Percentiles rank a stretch among this genome's conserved stretches.
These are phyloP conservation scores for Backusella parvicylindrica DNA, from an alignment of 192 early-diverging fungal genomes.

Conservation along the genomic window DNA sequence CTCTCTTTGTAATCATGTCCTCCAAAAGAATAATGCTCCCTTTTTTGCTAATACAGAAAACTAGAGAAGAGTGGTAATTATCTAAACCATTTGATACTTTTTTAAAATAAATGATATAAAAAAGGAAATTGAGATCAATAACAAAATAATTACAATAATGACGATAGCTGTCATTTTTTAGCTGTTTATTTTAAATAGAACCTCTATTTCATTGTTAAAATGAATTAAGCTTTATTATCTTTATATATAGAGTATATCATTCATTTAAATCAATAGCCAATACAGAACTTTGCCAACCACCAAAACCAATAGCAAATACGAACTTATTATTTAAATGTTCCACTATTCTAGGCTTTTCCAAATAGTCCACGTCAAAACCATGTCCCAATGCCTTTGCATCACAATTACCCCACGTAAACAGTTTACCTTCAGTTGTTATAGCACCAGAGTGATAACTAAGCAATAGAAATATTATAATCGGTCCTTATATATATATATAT, in stretches of 20 bases:
- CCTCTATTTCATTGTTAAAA: neutral
- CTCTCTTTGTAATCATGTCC: neutral
- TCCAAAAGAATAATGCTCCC: neutral
- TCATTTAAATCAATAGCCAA: neutral
- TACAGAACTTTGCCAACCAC: slow-evolving; percentile 25
- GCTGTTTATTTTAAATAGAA: neutral
- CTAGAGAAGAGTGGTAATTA: neutral
- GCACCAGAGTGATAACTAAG: slow-evolving; percentile 26
- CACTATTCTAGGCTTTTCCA: neutral
- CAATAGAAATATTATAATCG: neutral
- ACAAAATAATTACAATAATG: neutral
- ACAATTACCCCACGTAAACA: slow-evolving; percentile 21
- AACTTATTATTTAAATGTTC: slow-evolving; percentile 14
- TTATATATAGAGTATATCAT: neutral
- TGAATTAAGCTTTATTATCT: neutral
- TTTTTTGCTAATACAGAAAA: neutral
- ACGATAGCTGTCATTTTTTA: neutral
- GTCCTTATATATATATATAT: neutral
- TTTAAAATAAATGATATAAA: neutral
- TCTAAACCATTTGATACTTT: neutral
- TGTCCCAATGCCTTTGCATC: slow-evolving; percentile 18
- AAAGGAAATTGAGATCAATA: neutral
- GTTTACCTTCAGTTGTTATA: slow-evolving; percentile 11
- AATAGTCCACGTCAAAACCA: neutral
- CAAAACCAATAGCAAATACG: slow-evolving; percentile 29